Base-by-base conservation (phyloP, 495 filamentous ascomycete species). In the Astrocystis sublimbata region DNA sequence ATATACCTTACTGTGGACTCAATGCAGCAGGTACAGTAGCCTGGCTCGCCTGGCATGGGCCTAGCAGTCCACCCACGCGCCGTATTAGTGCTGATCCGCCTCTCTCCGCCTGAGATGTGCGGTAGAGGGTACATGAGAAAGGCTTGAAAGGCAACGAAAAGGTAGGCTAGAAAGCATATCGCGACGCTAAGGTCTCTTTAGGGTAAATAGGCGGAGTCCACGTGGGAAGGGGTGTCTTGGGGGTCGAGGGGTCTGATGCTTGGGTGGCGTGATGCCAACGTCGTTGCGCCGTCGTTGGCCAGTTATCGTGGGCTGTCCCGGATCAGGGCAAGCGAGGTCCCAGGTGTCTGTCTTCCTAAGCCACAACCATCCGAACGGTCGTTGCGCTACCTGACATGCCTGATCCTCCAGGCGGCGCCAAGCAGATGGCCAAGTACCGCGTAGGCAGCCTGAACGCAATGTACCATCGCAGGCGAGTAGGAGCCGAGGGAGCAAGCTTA, bases 161-260 rank as follows among this genome's bases (percentile, higher is more conserved):
- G 26, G 46, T 31, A 49, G 24, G 4, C 46, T n/a, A 17, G 24
- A n/a, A 38, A 12, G 40, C 33, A 23, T 40, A 54, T 9, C 51
- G 13, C 24, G n/a, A 41, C 36, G 21, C 21, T 45, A 45, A 19
- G 54, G 19, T 26, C 54, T n/a, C 9, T 43, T 57, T 57, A 51
- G 46, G 58, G 47, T 42, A 51, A 50, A 50, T 60, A 60, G 58
- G 59, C 59, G 59, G 59, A 50, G 59, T 61, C 59, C 59, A 61
- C 59, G 59, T 61, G 59, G 58, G 38, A 61, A 61, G 30, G 40
- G n/a, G n/a, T n/a, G n/a, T n/a, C n/a, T n/a, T n/a, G n/a, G n/a
- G n/a, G 26, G 55, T 24, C 55, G 26, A 28, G 15, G 36, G 46
- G 10, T 9, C 36, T 36, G 21, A 45, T 38, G 49, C 59, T 31